Evolutionary conservation across 1,284 basidiomycete genomes (phyloP), one percentile per base, ranked within the genome.

Genomic region (Porodaedalea pini): DNA sequence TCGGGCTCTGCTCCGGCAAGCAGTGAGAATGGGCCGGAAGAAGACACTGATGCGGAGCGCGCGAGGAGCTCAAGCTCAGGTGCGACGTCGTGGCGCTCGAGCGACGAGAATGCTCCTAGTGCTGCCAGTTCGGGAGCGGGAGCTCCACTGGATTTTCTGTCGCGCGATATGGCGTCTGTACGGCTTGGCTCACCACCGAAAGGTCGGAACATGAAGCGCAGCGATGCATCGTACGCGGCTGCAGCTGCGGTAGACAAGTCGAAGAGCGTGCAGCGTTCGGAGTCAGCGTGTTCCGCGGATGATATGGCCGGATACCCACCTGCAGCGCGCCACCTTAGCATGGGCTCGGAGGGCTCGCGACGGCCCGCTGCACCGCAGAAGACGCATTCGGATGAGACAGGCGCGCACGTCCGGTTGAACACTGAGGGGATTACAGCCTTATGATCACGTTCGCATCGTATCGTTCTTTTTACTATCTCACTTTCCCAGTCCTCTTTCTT

Each of bases 71-170:
- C 48, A 25, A 59, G 57, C 39, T 54, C 51, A 6, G 51, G 50
- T 21, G 57, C 57, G 8, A 59, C 57, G 32, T 54, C 51, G 21
- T 59, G 57, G 57, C 34, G 39, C 17, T 57, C 56, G 37, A 48
- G 49, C 32, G 58, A 59, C n/a, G 57, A 59, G 21, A 36, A 47
- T 17, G 44, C 25, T 10, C 37, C 17, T 31, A 27, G n/a, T 23
- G 19, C 27, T 15, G 37, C 10, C 23, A 29, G 15, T 17, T 21
- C 39, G 17, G n/a, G 41, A 23, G 32, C 41, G 10, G n/a, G n/a
- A 3, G 36, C 53, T 19, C n/a, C n/a, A n/a, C n/a, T n/a, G n/a
- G n/a, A n/a, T n/a, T n/a, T n/a, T n/a, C n/a, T n/a, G n/a, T n/a
- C n/a, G n/a, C n/a, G n/a, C n/a, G n/a, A n/a, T n/a, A n/a, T n/a